Evolutionary conservation across 2,329 filamentous ascomycete species (phyloP).

Genomic region (Alternaria angustiovoidea): DNA sequence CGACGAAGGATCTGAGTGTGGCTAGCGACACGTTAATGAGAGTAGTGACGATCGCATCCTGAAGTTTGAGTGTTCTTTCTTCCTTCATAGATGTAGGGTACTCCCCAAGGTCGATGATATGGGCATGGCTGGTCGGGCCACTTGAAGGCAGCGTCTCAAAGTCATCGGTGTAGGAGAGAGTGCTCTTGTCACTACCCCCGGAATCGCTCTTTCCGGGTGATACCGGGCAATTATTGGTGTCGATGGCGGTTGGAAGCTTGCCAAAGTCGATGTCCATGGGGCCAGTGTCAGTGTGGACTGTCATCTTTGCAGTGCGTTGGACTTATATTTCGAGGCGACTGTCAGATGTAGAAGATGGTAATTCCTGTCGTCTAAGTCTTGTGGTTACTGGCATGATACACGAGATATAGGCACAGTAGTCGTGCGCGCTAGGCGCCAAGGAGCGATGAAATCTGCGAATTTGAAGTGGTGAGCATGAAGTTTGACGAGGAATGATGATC

Average conservation of each 20-base stretch:
- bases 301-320: constrained; percentile 3
- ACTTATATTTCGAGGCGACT: rapidly evolving
- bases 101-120: constrained; percentile 18
- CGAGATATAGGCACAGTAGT: background rate
- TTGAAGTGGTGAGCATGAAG: background rate
- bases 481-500: background rate
- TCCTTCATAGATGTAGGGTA: background rate
- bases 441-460: background rate
- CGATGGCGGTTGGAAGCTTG: too few relatives aligned
- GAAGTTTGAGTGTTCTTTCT: constrained; percentile 9
- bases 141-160: constrained; percentile 14
- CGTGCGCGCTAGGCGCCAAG: background rate
- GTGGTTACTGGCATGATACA: background rate
- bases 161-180: constrained; percentile 7
- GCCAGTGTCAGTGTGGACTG: background rate
- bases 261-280: constrained; percentile 3
- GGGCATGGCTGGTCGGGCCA: constrained; percentile 1
- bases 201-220: constrained; percentile 8
- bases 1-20: constrained; percentile 18
- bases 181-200: background rate
- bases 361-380: background rate
- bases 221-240: rapidly evolving
- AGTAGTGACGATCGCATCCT: constrained; percentile 28
- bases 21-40: constrained; percentile 17
- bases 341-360: background rate